Base-by-base conservation (phyloP, 2,329 filamentous ascomycete species). In the Dactylonectria estremocensis region DNA sequence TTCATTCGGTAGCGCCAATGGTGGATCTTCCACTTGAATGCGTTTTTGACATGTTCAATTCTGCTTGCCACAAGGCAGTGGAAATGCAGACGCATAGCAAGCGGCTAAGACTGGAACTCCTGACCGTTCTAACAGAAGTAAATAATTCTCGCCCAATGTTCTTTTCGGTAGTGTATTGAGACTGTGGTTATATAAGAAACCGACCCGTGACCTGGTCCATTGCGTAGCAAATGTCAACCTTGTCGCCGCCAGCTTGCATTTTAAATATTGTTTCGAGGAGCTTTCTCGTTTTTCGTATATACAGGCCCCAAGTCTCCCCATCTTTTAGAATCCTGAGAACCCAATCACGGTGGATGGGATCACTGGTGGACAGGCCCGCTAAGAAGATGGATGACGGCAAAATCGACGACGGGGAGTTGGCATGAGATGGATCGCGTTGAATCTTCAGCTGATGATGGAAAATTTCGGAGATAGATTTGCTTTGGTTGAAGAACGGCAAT, bases 311-410 rank as follows among this genome's bases (percentile, higher is more conserved):
- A 16, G 48, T 46, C 35, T 68, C 68, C 14, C 61, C 57, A 9
- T 45, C 18, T 40, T 61, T 56, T 3, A 70, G 52, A 10, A 64
- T 20, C 18, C 65, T 55, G 13, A 68, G 16, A 40, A 70, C 53
- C 65, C 65, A 70, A 53, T 70, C 60, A 5, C 53, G 64, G 33
- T 68, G 68, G n/a, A 70, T 62, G 5, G 65, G 65, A 37, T 70
- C 68, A 16, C 14, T 40, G 3, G 68, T 68, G 14, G 37, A 14
- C 18, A 70, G 54, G 5, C 65, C 65, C 24, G 58, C 68, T 28
- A 65, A 31, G 45, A 70, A 68, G 5, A 70, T 31, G 11, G 68
- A 68, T 9, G 65, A 68, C 2, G 68, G 68, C 22, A 68, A 22
- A 18, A 70, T 70, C 11, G 65, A 70, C 9, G 65, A 68, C 8